Base-by-base conservation (phyloP, 805 yeast genomes). In the Metschnikowia orientalis region DNA sequence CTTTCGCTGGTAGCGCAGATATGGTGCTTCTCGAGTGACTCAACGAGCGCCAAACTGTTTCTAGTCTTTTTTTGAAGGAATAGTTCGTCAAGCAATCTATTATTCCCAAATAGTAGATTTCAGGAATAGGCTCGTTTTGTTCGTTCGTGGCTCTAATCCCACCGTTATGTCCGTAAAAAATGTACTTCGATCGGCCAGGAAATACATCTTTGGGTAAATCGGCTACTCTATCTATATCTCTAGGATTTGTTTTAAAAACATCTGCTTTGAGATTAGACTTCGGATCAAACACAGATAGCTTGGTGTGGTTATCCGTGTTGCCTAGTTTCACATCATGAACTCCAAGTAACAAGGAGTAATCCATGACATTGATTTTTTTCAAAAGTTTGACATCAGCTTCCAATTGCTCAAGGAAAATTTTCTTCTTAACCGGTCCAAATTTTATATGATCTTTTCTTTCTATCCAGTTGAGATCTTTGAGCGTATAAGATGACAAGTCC, bases 51-150 rank as follows among this genome's bases (percentile, higher is more conserved):
- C 88, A 82, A 42, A 85, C 75, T 0, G 97, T 90, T 53, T 92
- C 98, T 28, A 88, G 56, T 42, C 74, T 72, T 55, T 92, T 92
- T 44, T 77, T 62, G 14, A 80, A 57, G 1, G 84, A 77, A 48
- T 86, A 86, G 42, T 77, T 76, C 0, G 98, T 92, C 45, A 92
- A 66, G 59, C 95, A 90, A 54, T 92, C 98, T 43, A 92, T 92
- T 23, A 92, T 81, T 6, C 98, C 98, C 48, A 92, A 63, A 51
- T 89, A 92, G 59, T 92, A 92, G 6, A 90, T 74, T 34, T 81
- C 74, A 18, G 75, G 68, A 21, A 75, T 51, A 15, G 86, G 84
- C 28, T 75, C 69, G 51, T 81, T 69, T 19, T 71, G 48, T 34
- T 67, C 78, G 50, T 80, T 75, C 1, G 95, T 78, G 3, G 90